Conservation (phyloP, 345 rosid species). For the Isatis tinctoria region DNA sequence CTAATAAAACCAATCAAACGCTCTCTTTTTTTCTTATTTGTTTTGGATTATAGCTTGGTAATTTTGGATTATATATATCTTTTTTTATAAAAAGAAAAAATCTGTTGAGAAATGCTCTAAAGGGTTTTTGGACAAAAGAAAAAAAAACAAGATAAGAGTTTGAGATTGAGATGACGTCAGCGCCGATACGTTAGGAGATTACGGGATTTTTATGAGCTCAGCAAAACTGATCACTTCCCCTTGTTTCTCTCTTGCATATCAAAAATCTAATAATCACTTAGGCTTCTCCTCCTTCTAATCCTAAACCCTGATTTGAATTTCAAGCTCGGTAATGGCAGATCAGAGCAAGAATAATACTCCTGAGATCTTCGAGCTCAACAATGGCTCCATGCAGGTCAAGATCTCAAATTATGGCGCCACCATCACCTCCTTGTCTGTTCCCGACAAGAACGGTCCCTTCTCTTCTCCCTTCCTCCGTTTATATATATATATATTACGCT, state of each 20-base stretch:
- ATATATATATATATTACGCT: not conserved
- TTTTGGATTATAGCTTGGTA: not conserved
- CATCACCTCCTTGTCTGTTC: conserved; percentile 68
- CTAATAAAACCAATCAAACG: not conserved
- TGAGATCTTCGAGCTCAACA: conserved; percentile 72
- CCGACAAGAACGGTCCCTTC: conserved; percentile 68
- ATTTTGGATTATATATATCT: not conserved
- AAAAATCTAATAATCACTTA: not conserved
- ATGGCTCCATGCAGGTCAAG: conserved; percentile 72
- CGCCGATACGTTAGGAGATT: conserved; percentile 14
- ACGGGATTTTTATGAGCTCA: not conserved
- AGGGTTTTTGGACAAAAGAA: not conserved
- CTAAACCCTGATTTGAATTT: not conserved
- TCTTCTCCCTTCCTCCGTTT: not conserved
- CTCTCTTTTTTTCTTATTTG: not conserved
- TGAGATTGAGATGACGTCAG: conserved; percentile 20
- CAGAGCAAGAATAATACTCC: conserved; percentile 39
- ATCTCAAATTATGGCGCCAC: conserved; percentile 79
- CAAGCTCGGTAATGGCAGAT: conserved; percentile 46
- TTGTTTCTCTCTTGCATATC: not conserved
- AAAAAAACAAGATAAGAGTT: not conserved
- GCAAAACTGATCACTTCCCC: conserved; percentile 19
- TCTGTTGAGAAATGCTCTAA: not conserved
- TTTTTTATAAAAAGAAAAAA: not conserved
- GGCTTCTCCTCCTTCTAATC: not conserved